A percentile compares a stretch with the other conserved stretches of the same genome.
phyloP scores from a whole-genome alignment of 345 rosid genomes.

The Brassica cretica region DNA sequence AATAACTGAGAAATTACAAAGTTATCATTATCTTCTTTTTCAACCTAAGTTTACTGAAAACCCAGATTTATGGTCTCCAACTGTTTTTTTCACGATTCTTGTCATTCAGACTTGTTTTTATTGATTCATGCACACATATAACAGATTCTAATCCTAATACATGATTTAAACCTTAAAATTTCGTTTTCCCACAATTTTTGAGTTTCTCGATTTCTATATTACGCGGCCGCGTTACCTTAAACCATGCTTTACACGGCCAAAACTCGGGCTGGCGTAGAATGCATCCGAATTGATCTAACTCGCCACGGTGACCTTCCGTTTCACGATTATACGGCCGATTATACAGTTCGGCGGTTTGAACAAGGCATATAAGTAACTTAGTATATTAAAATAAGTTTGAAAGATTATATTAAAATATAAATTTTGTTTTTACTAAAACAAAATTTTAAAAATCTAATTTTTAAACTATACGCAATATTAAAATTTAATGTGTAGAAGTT shows the following conservation, averaged over 20 bases:
- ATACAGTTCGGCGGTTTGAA: not conserved
- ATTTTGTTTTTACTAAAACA: no score
- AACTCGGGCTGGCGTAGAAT: not conserved
- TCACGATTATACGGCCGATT: not conserved
- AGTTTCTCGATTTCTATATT: not conserved
- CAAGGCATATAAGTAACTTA: not conserved
- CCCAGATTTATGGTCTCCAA: not conserved
- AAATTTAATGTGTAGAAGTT: no score
- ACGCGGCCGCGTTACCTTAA: not conserved
- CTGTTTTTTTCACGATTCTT: not conserved
- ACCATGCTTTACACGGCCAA: not conserved
- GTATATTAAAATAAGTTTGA: no score
- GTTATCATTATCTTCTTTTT: not conserved
- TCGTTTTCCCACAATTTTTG: not conserved
- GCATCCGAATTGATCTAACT: not conserved
- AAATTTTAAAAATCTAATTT: no score
- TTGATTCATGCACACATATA: not conserved
- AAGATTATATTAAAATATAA: no score
- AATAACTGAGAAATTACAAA: not conserved
- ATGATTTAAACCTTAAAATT: no score
- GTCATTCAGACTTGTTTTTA: not conserved
- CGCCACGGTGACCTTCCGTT: not conserved
- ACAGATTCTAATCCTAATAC: not conserved
- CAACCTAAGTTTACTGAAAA: not conserved
- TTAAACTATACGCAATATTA: no score